phyloP scores from a whole-genome alignment of 768 basidiomycete genomes.

The Podaxis sp. region DNA sequence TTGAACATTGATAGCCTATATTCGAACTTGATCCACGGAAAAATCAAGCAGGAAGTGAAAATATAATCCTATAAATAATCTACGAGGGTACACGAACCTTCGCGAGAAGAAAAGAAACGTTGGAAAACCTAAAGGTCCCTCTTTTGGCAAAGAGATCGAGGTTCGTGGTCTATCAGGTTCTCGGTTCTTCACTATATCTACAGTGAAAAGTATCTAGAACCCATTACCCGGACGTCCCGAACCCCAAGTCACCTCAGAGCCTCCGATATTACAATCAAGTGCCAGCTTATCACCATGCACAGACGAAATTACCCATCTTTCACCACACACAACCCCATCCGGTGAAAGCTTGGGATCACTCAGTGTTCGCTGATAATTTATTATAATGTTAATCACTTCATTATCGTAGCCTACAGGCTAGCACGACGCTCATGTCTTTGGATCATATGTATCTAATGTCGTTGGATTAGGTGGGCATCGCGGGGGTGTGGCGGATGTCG shows the following conservation, averaged over 20 bases:
- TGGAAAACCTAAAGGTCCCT: not conserved
- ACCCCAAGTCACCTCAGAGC: not conserved
- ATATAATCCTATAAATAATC: not conserved
- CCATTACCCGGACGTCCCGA: not conserved
- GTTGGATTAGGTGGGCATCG: no score
- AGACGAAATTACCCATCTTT: not conserved
- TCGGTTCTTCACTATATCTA: not conserved
- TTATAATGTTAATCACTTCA: not conserved
- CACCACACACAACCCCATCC: not conserved
- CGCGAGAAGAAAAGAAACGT: not conserved
- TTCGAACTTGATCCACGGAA: not conserved
- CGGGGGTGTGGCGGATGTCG: no score
- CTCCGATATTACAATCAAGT: not conserved
- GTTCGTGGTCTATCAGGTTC: not conserved
- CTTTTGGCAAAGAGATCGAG: not conserved
- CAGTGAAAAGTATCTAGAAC: not conserved
- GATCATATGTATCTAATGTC: not conserved
- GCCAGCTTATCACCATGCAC: not conserved
- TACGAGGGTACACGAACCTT: not conserved
- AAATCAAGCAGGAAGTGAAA: not conserved
- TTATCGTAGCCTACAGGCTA: no score
- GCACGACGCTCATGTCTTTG: no score
- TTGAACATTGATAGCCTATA: not conserved
- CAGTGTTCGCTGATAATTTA: not conserved
- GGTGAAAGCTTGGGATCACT: not conserved